Evolutionary conservation across 176 grass and related monocot genomes (phyloP).

Genomic region (Stipa capillata): DNA sequence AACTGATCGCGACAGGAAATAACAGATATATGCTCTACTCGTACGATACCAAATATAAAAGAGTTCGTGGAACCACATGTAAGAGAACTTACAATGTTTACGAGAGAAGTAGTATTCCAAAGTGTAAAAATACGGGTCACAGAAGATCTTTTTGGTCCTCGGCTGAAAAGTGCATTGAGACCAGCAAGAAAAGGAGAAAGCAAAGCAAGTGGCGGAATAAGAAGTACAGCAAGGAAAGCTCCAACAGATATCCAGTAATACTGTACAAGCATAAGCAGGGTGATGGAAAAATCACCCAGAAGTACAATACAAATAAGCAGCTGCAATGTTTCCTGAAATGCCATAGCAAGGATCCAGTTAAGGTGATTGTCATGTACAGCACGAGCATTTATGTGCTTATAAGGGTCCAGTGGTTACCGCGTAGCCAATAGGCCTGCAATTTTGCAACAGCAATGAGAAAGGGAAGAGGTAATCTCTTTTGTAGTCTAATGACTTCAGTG

Average conservation of each 20-base stretch:
- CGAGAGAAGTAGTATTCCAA: slow-evolving; percentile 72
- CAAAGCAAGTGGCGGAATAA: slow-evolving; percentile 67
- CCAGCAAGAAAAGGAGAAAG: too few relatives aligned
- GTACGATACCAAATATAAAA: neutral
- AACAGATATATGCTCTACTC: neutral
- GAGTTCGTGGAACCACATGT: neutral
- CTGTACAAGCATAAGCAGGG: slow-evolving; percentile 71
- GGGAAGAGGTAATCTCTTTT: slow-evolving; percentile 71
- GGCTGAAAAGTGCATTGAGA: slow-evolving; percentile 82
- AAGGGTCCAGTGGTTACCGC: slow-evolving; percentile 34
- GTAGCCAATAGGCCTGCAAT: slow-evolving; percentile 64
- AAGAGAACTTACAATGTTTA: slow-evolving; percentile 67
- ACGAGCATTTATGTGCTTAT: neutral
- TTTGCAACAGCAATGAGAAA: slow-evolving; percentile 65
- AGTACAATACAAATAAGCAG: slow-evolving; percentile 76
- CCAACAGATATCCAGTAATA: slow-evolving; percentile 91
- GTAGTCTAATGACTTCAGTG: slow-evolving; percentile 53
- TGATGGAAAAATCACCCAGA: slow-evolving; percentile 73
- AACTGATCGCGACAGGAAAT: neutral
- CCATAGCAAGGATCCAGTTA: slow-evolving; percentile 25
- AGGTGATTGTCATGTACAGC: neutral
- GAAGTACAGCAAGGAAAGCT: slow-evolving; percentile 75
- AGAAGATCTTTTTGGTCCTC: slow-evolving; percentile 79
- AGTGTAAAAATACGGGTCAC: slow-evolving; percentile 76
- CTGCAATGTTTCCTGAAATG: slow-evolving; percentile 78